Evolutionary conservation across 2,329 filamentous ascomycete genomes (phyloP), one percentile per base, ranked within the genome.

Genomic region (Neocucurbitaria cava): DNA sequence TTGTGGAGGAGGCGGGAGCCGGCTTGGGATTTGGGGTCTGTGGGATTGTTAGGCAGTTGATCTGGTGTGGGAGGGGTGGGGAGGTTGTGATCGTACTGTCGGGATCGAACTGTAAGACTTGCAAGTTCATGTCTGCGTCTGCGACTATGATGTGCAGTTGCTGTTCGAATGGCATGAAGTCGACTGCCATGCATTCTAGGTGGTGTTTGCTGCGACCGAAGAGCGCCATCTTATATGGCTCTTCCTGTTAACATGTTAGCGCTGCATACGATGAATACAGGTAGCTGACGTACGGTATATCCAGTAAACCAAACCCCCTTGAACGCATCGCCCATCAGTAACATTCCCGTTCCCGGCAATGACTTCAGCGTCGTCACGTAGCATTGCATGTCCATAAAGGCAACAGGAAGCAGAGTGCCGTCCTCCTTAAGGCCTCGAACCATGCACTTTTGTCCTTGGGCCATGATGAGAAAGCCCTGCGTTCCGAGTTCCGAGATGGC

Each of bases 391-490:
- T 99, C 95, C 83, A 99, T 90, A 71, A 99, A 99, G 0, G 95
- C 95, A 3, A 99, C 94, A 0, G 95, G 95, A 0, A 98, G 82
- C 47, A 98, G 83, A 1, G 90, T 92, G 0, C 93, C 92, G 71
- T 99, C 95, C 75, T 99, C 95, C 74, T 97, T 97, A 3, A 99
- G 83, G 36, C 95, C 95, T 54, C 95, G 85, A 1, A 99, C 92
- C 90, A 99, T 96, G 74, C 92, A 94, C 77, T 99, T 99, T 70
- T 97, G 93, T 0, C 95, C 95, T 72, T 99, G 95, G 0, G 93
- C 92, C 36, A 90, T 90, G 58, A 95, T 88, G 82, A 96, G 87
- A 63, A 94, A 92, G 1, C 90, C 95, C 76, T 95, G 92, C 0
- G 88, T 92, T 38, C 91, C 94, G 49, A 96, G 89, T 59, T 90